phyloP scores from a whole-genome alignment of 2,329 filamentous ascomycete species.

The Aspergillus sp. region DNA sequence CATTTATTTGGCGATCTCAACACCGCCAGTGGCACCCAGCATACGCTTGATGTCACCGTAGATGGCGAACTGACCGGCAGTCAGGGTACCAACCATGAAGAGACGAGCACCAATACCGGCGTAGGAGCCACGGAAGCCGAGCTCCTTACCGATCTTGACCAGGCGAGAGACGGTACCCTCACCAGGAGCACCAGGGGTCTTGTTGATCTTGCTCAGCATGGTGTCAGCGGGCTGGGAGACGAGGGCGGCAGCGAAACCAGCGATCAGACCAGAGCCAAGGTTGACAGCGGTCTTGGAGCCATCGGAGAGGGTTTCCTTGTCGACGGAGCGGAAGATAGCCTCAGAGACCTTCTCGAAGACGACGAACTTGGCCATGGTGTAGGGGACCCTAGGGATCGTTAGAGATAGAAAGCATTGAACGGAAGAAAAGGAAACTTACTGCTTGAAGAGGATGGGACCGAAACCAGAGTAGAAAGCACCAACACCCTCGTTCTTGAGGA shows the following conservation, averaged over 20 bases:
- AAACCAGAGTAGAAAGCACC: conserved; percentile 90
- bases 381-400: conserved; percentile 63
- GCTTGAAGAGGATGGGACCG: conserved; percentile 82
- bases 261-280: conserved; percentile 79
- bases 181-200: conserved; percentile 82
- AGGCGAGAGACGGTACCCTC: conserved; percentile 77
- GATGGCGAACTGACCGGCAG: conserved; percentile 82
- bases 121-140: conserved; percentile 75
- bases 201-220: conserved; percentile 96
- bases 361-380: conserved; percentile 95
- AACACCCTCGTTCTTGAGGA: conserved; percentile 75
- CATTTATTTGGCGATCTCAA: conserved; percentile 61
- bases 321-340: conserved; percentile 63
- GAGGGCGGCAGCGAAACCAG: conserved; percentile 81
- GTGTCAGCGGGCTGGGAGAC: conserved; percentile 89
- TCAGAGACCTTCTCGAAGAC: conserved; percentile 88
- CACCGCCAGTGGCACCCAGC: conserved; percentile 70
- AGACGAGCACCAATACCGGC: conserved; percentile 77
- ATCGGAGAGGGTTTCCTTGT: conserved; percentile 68
- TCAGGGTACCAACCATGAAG: conserved; percentile 72
- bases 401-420: neutral
- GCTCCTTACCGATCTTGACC: conserved; percentile 84
- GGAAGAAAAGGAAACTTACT: conserved; percentile 49
- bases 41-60: conserved; percentile 73
- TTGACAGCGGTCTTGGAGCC: conserved; percentile 75